These are phyloP conservation scores for Helminthosporium solani DNA, from an alignment of 2,329 filamentous ascomycete species.

Conservation along the genomic window DNA sequence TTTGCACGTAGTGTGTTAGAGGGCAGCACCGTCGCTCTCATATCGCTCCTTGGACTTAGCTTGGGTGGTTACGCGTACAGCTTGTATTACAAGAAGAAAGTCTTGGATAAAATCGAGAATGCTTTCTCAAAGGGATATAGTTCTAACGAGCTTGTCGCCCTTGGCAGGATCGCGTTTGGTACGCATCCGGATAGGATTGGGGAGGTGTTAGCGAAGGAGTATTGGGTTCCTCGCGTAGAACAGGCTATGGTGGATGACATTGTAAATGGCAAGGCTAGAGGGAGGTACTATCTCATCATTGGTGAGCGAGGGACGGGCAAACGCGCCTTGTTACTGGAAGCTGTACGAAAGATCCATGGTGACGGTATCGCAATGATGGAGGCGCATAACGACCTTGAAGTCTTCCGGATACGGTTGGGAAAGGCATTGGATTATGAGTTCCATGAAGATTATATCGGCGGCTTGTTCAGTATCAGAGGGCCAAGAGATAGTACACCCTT, in stretches of 20 bases:
- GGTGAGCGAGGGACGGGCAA: constrained; percentile 97
- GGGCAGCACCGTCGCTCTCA: constrained; percentile 37
- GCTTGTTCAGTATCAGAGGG: constrained; percentile 88
- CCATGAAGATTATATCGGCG: constrained; percentile 95
- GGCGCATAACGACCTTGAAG: constrained; percentile 89
- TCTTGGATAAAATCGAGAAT: constrained; percentile 36
- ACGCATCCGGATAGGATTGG: constrained; percentile 26
- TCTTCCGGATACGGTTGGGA: constrained; percentile 87
- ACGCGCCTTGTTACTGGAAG: constrained; percentile 89
- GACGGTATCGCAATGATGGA: constrained; percentile 93
- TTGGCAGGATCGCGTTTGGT: constrained; percentile 34
- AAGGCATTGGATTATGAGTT: constrained; percentile 96
- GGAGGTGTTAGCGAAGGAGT: constrained; percentile 50
- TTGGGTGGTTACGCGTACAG: constrained; percentile 39
- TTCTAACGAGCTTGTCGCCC: constrained; percentile 35
- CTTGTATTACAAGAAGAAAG: constrained; percentile 33
- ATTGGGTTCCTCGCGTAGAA: constrained; percentile 82
- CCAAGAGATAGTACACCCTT: constrained; percentile 88
- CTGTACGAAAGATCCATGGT: constrained; percentile 87
- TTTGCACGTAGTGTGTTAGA: constrained; percentile 37
- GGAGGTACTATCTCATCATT: constrained; percentile 87
- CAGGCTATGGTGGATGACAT: constrained; percentile 80
- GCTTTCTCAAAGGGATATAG: constrained; percentile 37
- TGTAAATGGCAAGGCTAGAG: constrained; percentile 67
- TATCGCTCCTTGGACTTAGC: constrained; percentile 36